Base-by-base conservation (phyloP, 306 rosid genomes). In the Elaeagnus macrophylla region DNA sequence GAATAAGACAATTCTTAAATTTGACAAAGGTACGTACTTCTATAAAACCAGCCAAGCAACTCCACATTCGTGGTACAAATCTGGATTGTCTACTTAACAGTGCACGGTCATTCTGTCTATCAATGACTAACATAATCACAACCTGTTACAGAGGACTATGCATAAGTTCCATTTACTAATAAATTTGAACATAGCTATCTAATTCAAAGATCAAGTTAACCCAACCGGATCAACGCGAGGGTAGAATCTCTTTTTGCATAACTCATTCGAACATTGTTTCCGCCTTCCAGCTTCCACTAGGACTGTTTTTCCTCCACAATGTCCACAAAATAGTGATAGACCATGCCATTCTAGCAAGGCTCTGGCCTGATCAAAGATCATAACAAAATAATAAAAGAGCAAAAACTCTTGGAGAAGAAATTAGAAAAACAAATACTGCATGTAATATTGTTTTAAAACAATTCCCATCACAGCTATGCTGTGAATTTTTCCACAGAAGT, bases 201-300 rank as follows among this genome's bases (percentile, higher is more conserved):
- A 38, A 51, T 3, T 71, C 51, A 56, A 70, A 32, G n/a, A 25
- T 32, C 37, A 65, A 60, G 59, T 44, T 45, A 48, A 68, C 39
- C 73, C 42, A 59, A 91, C 97, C 53, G 96, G 96, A 67, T 91
- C 97, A 48, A 86, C 79, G 44, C 97, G 96, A 46, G 97, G 97
- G 41, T 86, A 91, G 60, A 86, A 67, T 69, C 89, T 76, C 75
- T 67, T 75, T 38, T 70, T 73, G 81, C 97, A 91, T 11, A 73
- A 79, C 59, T 77, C 89, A 49, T 71, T 83, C 0, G 93, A 84
- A 67, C 97, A 91, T 53, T 82, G 77, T 76, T 80, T 91, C 54
- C 93, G 76, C 47, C 80, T 80, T 53, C 97, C 97, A 35, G 87
- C 95, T 76, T 86, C 97, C 39, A 48, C 69, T 15, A 80, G 63